Percentiles rank a stretch among this genome's conserved stretches.
phyloP scores from a whole-genome alignment of 2,329 filamentous ascomycete genomes.

The Leptodontidium sp. region DNA sequence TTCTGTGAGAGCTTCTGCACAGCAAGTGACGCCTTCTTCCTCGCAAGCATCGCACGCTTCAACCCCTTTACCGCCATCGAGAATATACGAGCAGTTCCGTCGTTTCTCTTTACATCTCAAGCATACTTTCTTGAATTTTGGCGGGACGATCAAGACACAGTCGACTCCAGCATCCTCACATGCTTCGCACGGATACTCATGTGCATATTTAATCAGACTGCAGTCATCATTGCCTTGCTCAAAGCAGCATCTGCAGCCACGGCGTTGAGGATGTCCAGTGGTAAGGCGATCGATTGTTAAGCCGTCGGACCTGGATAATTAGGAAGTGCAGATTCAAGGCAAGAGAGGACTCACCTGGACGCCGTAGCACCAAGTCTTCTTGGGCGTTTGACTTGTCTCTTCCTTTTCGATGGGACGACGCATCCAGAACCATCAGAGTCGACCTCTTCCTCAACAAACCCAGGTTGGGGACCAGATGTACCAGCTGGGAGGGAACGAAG shows the following conservation, averaged over 20 bases:
- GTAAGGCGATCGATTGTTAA: constrained; percentile 35
- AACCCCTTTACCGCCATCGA: constrained; percentile 34
- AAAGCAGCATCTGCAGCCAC: constrained; percentile 44
- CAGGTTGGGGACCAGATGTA: neutral
- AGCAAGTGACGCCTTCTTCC: constrained; percentile 32
- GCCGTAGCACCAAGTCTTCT: neutral
- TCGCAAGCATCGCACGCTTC: constrained; percentile 37
- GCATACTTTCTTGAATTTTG: constrained; percentile 37
- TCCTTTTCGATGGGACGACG: constrained; percentile 5
- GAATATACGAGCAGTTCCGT: constrained; percentile 34
- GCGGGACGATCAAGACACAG: constrained; percentile 39
- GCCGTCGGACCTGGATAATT: constrained; percentile 35
- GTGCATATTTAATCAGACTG: constrained; percentile 36
- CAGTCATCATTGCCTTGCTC: constrained; percentile 38
- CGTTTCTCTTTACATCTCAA: constrained; percentile 37
- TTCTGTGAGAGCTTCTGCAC: constrained; percentile 31
- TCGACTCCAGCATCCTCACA: constrained; percentile 38
- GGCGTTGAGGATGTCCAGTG: constrained; percentile 36
- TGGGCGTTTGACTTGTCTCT: constrained; percentile 18
- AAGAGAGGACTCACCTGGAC: constrained; percentile 10
- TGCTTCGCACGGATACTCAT: constrained; percentile 39
- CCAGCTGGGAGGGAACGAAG: constrained; percentile 30
- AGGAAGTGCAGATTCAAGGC: constrained; percentile 13
- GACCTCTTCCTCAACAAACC: constrained; percentile 8
- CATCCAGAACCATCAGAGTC: constrained; percentile 18